Percentiles rank a stretch among this genome's conserved stretches.
phyloP scores from a whole-genome alignment of 139 green algal species.

The Limnomonas spitsbergensis region DNA sequence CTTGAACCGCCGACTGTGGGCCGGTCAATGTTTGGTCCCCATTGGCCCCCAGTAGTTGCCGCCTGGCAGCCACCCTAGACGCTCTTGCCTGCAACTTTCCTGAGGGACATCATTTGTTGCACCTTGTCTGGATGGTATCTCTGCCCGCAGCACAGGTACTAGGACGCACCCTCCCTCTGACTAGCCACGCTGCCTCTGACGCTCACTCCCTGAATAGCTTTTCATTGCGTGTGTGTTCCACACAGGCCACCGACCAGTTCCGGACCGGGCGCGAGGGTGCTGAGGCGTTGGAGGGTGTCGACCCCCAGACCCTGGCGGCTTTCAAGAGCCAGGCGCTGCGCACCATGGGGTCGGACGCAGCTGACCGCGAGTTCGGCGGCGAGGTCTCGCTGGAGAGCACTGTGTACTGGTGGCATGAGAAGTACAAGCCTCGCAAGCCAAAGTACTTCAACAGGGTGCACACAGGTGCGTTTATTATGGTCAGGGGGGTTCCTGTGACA shows the following conservation, averaged over 20 bases:
- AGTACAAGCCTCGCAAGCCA: constrained; percentile 93
- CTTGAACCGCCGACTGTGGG: too few relatives aligned
- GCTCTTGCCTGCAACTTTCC: too few relatives aligned
- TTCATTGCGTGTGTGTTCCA: background rate
- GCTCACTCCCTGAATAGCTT: too few relatives aligned
- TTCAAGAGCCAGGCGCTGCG: constrained; percentile 21
- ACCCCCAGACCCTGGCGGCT: background rate
- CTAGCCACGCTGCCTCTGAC: too few relatives aligned
- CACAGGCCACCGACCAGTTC: background rate
- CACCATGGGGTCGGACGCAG: constrained; percentile 61
- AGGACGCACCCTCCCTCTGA: too few relatives aligned
- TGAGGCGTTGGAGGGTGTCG: background rate
- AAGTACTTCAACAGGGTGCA: constrained; percentile 95
- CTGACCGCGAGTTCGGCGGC: constrained; percentile 69
- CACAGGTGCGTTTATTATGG: constrained; percentile 21
- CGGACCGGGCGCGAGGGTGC: constrained; percentile 2
- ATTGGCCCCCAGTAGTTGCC: too few relatives aligned
- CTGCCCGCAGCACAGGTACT: too few relatives aligned
- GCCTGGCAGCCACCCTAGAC: too few relatives aligned
- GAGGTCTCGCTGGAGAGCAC: constrained; percentile 67
- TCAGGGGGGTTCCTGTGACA: too few relatives aligned
- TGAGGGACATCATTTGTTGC: too few relatives aligned
- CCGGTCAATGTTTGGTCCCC: too few relatives aligned
- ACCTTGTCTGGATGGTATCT: too few relatives aligned
- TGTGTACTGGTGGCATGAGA: constrained; percentile 98